phyloP scores from a whole-genome alignment of 495 filamentous ascomycete species.

The Penicillium longicatenatum region DNA sequence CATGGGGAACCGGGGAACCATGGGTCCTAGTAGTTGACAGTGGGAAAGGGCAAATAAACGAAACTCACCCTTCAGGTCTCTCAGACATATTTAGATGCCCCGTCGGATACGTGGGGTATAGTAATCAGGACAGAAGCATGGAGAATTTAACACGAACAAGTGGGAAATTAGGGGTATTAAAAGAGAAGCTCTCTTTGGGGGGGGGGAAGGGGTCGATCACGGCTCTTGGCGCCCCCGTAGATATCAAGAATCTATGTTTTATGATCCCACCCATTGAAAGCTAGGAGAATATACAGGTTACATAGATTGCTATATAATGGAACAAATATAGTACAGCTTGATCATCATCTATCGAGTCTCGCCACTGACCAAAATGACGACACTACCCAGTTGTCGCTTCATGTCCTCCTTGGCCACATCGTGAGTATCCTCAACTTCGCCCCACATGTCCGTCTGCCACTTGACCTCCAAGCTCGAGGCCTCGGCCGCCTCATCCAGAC shows the following conservation, averaged over 20 bases:
- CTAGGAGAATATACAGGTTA: not conserved
- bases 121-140: not conserved
- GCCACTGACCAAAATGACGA: slow-evolving; percentile 74
- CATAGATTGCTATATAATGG: not conserved
- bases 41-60: not conserved
- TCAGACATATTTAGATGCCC: slow-evolving; percentile 21
- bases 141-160: not conserved
- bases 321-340: slow-evolving; percentile 16
- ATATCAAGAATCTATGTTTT: not conserved
- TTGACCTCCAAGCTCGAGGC: slow-evolving; percentile 81
- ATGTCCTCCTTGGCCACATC: slow-evolving; percentile 95
- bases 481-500: slow-evolving; percentile 66
- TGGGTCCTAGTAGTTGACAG: slow-evolving; percentile 17
- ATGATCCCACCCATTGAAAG: not conserved
- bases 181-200: slow-evolving; percentile 10
- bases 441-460: slow-evolving; percentile 91
- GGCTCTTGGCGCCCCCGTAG: slow-evolving; percentile 21
- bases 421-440: slow-evolving; percentile 97
- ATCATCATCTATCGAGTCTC: slow-evolving; percentile 31
- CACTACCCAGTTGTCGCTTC: slow-evolving; percentile 83
- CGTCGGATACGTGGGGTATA: not conserved
- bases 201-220: slow-evolving; percentile 13
- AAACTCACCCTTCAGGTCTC: slow-evolving; percentile 31
- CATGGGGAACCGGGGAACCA: slow-evolving; percentile 16
- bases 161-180: not conserved